Evolutionary conservation across 2,329 filamentous ascomycete species (phyloP), one percentile per base, ranked within the genome.

Genomic region (Stemphylium lycopersici): DNA sequence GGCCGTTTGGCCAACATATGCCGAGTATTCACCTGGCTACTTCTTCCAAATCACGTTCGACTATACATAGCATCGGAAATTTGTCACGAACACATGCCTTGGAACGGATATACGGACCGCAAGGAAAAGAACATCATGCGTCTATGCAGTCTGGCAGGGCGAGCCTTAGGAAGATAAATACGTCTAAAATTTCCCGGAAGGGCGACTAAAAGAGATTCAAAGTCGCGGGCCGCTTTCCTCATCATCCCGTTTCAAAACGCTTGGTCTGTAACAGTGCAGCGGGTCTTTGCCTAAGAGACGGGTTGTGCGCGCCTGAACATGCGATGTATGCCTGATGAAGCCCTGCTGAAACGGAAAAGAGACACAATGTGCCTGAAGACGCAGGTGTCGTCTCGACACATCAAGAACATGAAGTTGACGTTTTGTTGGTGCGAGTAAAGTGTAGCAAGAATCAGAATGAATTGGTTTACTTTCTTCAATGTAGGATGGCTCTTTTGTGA

Each of bases 271-370:
- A 43, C 40, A 47, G 32, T 36, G 38, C 26, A 44, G 31, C 12
- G 24, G 32, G 22, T 15, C 18, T 33, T 12, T 33, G 38, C 41
- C 38, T 38, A 41, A 41, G 29, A 43, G 48, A 42, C 44, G 44
- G 44, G 55, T 52, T 42, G 39, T 22, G 15, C 15, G 36, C 36
- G 47, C 47, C 47, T 50, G 39, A 37, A 50, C 48, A 53, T 52
- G 32, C 29, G 39, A 47, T 40, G 37, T 12, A 29, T 61, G 48
- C 51, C 52, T 55, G 38, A 48, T 51, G 60, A 59, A 57, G 55
- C 52, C 36, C 34, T 61, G 24, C 52, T 67, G 62, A 68, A 68
- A 66, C 64, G 22, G 40, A 53, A 20, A 39, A 58, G 58, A 62
- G 60, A 63, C 63, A 49, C 39, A 45, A 54, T 26, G 24, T 50